Conservation (phyloP, 108 stramenopile species). For the Skeletonema tropicum region DNA sequence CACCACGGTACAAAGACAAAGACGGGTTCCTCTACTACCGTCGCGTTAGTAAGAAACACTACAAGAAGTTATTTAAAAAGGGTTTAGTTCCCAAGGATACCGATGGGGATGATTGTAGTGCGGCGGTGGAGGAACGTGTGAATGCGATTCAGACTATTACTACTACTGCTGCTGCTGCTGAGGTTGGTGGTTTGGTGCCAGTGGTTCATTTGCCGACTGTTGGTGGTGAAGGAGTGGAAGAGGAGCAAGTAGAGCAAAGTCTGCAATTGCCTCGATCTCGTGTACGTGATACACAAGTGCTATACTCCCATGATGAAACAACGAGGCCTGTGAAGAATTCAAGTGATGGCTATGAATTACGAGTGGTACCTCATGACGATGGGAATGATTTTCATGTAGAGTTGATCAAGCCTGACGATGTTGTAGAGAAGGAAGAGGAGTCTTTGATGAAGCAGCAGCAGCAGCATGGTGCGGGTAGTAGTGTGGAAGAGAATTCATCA, state of each 20-base stretch:
- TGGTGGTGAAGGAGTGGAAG: not conserved
- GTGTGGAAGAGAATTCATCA: not conserved
- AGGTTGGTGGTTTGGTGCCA: too few relatives aligned
- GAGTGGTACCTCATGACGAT: not conserved
- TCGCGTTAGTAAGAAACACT: not conserved
- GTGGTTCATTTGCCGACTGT: too few relatives aligned
- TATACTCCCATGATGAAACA: not conserved
- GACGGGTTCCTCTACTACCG: constrained; percentile 6
- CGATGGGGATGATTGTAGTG: not conserved
- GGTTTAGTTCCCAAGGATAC: not conserved
- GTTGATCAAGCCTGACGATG: not conserved
- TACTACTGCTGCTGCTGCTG: not conserved
- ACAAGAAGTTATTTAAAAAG: not conserved
- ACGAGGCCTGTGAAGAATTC: not conserved
- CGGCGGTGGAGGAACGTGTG: not conserved
- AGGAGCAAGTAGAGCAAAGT: not conserved
- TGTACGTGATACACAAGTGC: not conserved
- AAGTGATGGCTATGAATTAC: not conserved
- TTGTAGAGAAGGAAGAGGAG: not conserved
- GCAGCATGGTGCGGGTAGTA: not conserved
- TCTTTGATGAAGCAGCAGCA: not conserved
- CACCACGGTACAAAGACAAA: constrained; percentile 8
- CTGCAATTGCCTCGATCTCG: not conserved
- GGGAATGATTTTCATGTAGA: not conserved
- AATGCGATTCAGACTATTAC: not conserved